Evolutionary conservation across 129 eudicot species (phyloP).

Genomic region (Helichrysum umbraculigerum): DNA sequence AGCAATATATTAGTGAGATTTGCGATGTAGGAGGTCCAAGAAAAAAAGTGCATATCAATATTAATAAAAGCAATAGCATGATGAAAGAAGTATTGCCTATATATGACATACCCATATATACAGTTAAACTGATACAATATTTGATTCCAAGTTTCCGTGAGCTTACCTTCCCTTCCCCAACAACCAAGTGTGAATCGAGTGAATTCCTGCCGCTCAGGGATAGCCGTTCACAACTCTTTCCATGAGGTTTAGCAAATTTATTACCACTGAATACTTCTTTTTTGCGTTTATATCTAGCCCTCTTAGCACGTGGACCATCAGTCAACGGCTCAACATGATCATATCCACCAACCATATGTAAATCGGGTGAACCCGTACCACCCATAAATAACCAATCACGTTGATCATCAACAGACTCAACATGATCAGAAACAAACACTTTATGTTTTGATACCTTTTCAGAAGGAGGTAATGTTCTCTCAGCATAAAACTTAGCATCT

Average conservation of each 20-base stretch:
- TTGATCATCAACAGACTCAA: conserved; percentile 10
- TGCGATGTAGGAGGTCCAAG: neutral
- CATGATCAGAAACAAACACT: conserved; percentile 30
- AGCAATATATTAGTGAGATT: neutral
- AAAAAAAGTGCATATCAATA: neutral
- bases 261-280: conserved; percentile 34
- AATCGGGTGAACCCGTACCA: conserved; percentile 30
- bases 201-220: conserved; percentile 42
- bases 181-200: conserved; percentile 43
- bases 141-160: conserved; percentile 45
- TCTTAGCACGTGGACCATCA: conserved; percentile 27
- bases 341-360: conserved; percentile 30
- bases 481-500: conserved; percentile 29
- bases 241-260: conserved; percentile 31
- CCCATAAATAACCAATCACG: conserved; percentile 10
- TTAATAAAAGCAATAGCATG: conserved; percentile 26
- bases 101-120: conserved; percentile 34
- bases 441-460: conserved; percentile 35
- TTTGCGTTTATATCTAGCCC: conserved; percentile 7
- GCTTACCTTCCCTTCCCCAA: conserved; percentile 65
- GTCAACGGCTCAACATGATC: conserved; percentile 31
- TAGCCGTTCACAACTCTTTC: conserved; percentile 28
- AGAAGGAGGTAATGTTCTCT: conserved; percentile 29
- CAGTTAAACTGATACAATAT: conserved; percentile 34
- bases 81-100: conserved; percentile 31